A percentile compares a stretch with the other conserved stretches of the same genome.
phyloP scores from a whole-genome alignment of 75 land plant genomes.

The Cupressus sempervirens region DNA sequence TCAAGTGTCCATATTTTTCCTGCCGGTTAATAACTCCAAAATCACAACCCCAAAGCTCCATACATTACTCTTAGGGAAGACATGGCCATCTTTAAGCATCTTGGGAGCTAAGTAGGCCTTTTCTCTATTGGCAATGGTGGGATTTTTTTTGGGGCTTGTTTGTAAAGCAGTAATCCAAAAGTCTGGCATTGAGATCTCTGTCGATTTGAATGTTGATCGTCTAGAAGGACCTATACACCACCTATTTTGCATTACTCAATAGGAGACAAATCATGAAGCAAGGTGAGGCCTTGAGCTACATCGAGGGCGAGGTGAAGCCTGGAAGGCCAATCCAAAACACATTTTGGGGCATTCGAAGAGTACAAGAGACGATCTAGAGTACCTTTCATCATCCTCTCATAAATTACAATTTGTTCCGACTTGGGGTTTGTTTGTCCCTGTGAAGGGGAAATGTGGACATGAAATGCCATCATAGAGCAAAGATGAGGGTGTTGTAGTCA shows the following conservation, averaged over 20 bases:
- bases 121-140: neutral
- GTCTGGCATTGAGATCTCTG: constrained; percentile 22
- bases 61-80: constrained; percentile 32
- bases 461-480: constrained; percentile 13
- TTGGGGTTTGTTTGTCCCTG: neutral
- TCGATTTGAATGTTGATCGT: constrained; percentile 32
- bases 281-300: constrained; percentile 42
- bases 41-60: constrained; percentile 53
- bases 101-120: constrained; percentile 30
- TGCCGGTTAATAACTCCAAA: constrained; percentile 47
- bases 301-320: constrained; percentile 35
- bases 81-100: neutral
- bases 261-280: constrained; percentile 32
- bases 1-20: constrained; percentile 19
- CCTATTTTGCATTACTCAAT: constrained; percentile 15
- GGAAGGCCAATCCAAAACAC: constrained; percentile 32
- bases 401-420: constrained; percentile 2
- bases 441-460: neutral
- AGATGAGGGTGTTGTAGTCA: constrained; percentile 15
- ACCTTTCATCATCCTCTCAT: constrained; percentile 27
- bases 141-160: neutral
- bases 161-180: constrained; percentile 34
- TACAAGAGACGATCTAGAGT: constrained; percentile 31
- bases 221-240: constrained; percentile 28
- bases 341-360: neutral